Evolutionary conservation across 2,329 filamentous ascomycete species (phyloP), one percentile per base, ranked within the genome.

Genomic region (Corinectria fuckeliana): DNA sequence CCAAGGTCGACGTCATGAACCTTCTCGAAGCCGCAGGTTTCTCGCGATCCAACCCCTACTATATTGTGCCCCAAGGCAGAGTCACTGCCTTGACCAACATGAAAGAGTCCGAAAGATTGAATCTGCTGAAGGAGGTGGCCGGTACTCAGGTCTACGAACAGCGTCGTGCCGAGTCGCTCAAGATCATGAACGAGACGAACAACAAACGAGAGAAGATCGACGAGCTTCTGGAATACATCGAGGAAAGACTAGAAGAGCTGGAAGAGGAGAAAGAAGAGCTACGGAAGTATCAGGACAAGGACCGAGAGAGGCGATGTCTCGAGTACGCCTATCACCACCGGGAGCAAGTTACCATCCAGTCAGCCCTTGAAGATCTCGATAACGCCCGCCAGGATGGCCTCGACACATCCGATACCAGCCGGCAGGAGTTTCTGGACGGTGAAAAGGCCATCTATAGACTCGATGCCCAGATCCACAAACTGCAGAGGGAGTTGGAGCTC

Each of bases 261-360:
- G 95, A 99, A 75, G 93, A 97, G 74, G 95, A 99, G 76, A 98
- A 98, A 75, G 93, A 97, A 71, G 96, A 99, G 76, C 82, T 99
- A 36, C 88, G 93, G 44, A 93, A 89, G 7, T 99, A 93, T 73
- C 95, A 98, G 75, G 93, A 97, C 61, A 97, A 96, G 74, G 95
- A 99, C 70, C 88, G 91, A 58, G 93, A 99, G 76, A 88, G 93
- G 59, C 85, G 93, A 65, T 97, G 93, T 74, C 82, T 99, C 44
- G 92, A 98, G 75, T 98, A 98, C 73, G 95, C 93, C 1, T 93
- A 97, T 70, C 93, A 97, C 76, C 89, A 95, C 67, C 89, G 92
- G 62, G 92, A 97, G 71, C 93, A 98, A 73, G 85, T 89, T 16
- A 89, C 91, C 20, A 88, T 97, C 32, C 83, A 90, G 59, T 86